Evolutionary conservation across 495 filamentous ascomycete species (phyloP).

Genomic region (Parachaetomium inaequale): DNA sequence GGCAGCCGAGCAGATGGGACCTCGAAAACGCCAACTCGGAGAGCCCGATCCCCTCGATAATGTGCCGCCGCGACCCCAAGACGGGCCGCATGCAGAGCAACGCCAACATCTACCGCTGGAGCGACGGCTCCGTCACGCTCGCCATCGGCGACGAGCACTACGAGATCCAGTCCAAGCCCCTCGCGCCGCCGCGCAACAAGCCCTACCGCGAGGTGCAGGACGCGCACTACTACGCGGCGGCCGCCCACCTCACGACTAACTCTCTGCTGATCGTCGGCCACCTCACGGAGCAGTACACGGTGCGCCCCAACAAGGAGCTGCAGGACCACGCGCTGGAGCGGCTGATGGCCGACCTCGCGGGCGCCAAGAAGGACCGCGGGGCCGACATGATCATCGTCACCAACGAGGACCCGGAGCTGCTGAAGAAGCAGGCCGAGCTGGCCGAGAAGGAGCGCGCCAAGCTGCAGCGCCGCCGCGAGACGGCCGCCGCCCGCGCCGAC

Average conservation of each 20-base stretch:
- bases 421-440: constrained; percentile 68
- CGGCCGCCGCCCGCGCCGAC: constrained; percentile 59
- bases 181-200: constrained; percentile 60
- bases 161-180: constrained; percentile 67
- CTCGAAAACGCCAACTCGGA: constrained; percentile 41
- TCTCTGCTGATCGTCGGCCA: constrained; percentile 75
- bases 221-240: constrained; percentile 77
- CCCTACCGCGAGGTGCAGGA: constrained; percentile 66
- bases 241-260: constrained; percentile 64
- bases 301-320: constrained; percentile 64
- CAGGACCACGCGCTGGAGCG: constrained; percentile 74
- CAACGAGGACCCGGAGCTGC: constrained; percentile 75
- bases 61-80: constrained; percentile 40
- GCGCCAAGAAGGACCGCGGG: constrained; percentile 46
- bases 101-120: constrained; percentile 73
- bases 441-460: constrained; percentile 68
- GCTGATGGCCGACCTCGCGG: constrained; percentile 66
- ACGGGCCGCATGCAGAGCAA: constrained; percentile 65
- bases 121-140: constrained; percentile 78
- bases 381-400: constrained; percentile 57
- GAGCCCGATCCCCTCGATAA: constrained; percentile 38
- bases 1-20: constrained; percentile 50
- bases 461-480: constrained; percentile 64
- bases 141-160: constrained; percentile 72
- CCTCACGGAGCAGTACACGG: constrained; percentile 69